Evolutionary conservation across 2,329 filamentous ascomycete genomes (phyloP), one percentile per base, ranked within the genome.

Genomic region (Colletotrichum neosansevieriae): DNA sequence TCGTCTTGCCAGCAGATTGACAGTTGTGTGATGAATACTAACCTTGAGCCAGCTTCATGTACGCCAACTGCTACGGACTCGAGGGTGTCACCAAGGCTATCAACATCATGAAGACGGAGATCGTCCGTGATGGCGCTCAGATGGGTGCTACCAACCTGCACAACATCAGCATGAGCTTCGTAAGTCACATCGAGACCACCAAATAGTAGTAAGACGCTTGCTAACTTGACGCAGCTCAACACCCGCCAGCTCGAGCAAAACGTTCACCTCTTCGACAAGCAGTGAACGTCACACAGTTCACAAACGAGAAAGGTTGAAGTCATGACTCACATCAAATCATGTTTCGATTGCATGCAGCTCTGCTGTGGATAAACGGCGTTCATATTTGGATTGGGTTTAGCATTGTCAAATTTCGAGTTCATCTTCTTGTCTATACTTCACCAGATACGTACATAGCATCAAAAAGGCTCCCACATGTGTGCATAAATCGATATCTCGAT

Each of bases 101-200:
- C 59, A 73, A 82, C 58, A 80, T 86, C 19, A 75, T 86, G 67
- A 85, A 84, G 78, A 76, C 79, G 44, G 84, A 86, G 76, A 78
- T 85, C 34, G 63, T 74, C 29, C 69, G 73, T 2, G 79, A 80
- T 56, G 79, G 75, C 49, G 76, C 75, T 17, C 76, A 80, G 71
- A 71, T 77, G 36, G 78, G 79, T 9, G 75, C 78, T 7, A 73
- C 77, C 13, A 21, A 67, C 29, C 29, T 71, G 72, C 73, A 76
- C 74, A 70, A 79, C 54, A 63, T 70, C 15, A 61, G 59, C 54
- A 51, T 53, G 36, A 64, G 45, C 44, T 67, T 71, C n/a, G 67
- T 70, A 21, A 70, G 63, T 71, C 1, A 1, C 4, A 21, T 2
- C 2, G 4, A 13, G 11, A n/a, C 21, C 3, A 24, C 29, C 6